Percentiles rank a stretch among this genome's conserved stretches.
These are phyloP conservation scores for Alisma plantagoaquatica DNA, from an alignment of 106 monocot species.

Conservation along the genomic window DNA sequence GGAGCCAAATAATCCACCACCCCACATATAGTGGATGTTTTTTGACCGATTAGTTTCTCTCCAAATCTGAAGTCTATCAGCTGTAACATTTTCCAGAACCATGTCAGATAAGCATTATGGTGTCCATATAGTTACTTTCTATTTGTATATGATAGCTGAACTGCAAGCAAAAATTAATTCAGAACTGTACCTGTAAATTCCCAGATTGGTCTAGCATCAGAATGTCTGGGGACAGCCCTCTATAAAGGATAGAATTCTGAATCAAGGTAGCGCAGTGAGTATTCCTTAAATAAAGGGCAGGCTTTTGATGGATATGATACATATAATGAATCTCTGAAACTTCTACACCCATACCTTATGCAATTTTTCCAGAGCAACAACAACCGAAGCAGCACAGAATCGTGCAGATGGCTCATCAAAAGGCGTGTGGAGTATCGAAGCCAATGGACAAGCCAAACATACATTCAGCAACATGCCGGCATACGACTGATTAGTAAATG, in stretches of 20 bases:
- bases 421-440: constrained; percentile 57
- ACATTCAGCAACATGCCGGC: constrained; percentile 68
- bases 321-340: background rate
- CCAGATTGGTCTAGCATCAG: constrained; percentile 76
- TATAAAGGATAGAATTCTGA: constrained; percentile 67
- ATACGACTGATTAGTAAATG: constrained; percentile 63
- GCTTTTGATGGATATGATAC: background rate
- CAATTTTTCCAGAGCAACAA: constrained; percentile 63
- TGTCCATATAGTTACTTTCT: too few species aligned
- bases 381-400: constrained; percentile 72
- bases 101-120: too few species aligned
- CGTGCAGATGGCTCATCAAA: constrained; percentile 60
- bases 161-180: too few species aligned
- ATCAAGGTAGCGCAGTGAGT: too few species aligned
- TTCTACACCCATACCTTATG: constrained; percentile 40
- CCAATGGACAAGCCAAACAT: constrained; percentile 54
- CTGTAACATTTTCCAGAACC: too few species aligned
- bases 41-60: constrained; percentile 62
- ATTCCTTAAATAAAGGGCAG: too few species aligned
- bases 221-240: constrained; percentile 77
- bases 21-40: constrained; percentile 87
- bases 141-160: too few species aligned
- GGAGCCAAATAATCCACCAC: constrained; percentile 82
- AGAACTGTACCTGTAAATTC: constrained; percentile 41
- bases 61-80: constrained; percentile 86